Evolutionary conservation across 1,139 yeast species (phyloP).

Genomic region (Eremothecium gossypii): DNA sequence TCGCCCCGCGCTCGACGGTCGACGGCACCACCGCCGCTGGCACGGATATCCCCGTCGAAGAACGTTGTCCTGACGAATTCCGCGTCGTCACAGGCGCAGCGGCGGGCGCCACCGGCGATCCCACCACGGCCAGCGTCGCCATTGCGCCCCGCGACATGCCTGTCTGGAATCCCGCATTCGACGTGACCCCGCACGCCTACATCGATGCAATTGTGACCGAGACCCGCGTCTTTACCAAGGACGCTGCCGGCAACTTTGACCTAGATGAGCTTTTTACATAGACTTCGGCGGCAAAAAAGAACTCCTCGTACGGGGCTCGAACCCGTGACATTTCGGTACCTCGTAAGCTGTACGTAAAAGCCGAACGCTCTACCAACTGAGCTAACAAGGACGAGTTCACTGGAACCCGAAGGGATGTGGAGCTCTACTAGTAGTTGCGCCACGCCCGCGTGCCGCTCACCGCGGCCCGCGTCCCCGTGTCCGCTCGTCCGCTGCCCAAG

Average conservation of each 20-base stretch:
- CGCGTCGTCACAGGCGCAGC: slow-evolving; percentile 67
- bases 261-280: slow-evolving; percentile 24
- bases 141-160: slow-evolving; percentile 77
- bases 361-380: slow-evolving; percentile 30
- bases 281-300: slow-evolving; percentile 18
- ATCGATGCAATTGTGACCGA: slow-evolving; percentile 91
- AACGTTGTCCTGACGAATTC: slow-evolving; percentile 73
- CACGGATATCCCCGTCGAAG: slow-evolving; percentile 71
- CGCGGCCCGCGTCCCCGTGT: too few relatives aligned
- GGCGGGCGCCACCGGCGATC: slow-evolving; percentile 31
- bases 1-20: slow-evolving; percentile 90
- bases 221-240: slow-evolving; percentile 44
- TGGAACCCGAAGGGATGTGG: too few relatives aligned
- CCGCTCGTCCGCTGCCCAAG: too few relatives aligned
- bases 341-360: slow-evolving; percentile 23
- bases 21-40: slow-evolving; percentile 63
- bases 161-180: slow-evolving; percentile 97
- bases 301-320: slow-evolving; percentile 29
- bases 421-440: too few relatives aligned
- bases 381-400: slow-evolving; percentile 27
- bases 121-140: slow-evolving; percentile 52
- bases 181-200: slow-evolving; percentile 73
- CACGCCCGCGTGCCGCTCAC: too few relatives aligned
- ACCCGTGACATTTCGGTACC: slow-evolving; percentile 29
- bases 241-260: slow-evolving; percentile 38